These are phyloP conservation scores for Sporothrix luriei DNA, from an alignment of 2,329 filamentous ascomycete genomes.

Conservation along the genomic window DNA sequence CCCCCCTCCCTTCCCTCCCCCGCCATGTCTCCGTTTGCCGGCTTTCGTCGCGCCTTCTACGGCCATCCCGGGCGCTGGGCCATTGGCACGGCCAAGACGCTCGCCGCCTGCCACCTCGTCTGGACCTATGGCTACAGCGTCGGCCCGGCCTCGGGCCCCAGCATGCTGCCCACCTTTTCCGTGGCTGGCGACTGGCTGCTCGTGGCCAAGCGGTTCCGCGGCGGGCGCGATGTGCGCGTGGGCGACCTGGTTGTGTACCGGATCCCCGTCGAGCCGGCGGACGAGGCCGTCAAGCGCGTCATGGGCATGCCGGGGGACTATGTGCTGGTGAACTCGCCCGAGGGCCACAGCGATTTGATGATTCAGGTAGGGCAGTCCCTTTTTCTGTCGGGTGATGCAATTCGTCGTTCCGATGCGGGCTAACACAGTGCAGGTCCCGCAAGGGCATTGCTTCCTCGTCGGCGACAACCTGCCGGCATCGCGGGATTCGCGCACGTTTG, in stretches of 20 bases:
- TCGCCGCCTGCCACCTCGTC: constrained; percentile 55
- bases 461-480: constrained; percentile 87
- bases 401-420: neutral
- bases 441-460: constrained; percentile 87
- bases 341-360: constrained; percentile 54
- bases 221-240: constrained; percentile 67
- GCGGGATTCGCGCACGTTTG: constrained; percentile 82
- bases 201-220: constrained; percentile 66
- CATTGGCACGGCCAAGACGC: constrained; percentile 51
- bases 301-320: constrained; percentile 76
- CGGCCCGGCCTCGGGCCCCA: constrained; percentile 67
- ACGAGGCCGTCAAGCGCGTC: constrained; percentile 75
- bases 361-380: constrained; percentile 61
- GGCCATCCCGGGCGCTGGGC: constrained; percentile 49
- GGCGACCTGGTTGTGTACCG: constrained; percentile 82
- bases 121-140: constrained; percentile 64
- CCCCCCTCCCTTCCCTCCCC: too few relatives aligned
- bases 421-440: constrained; percentile 66
- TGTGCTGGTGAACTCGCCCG: constrained; percentile 67
- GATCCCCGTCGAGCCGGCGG: constrained; percentile 67
- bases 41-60: constrained; percentile 40
- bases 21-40: constrained; percentile 35
- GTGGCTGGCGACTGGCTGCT: constrained; percentile 68
- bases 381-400: constrained; percentile 1
- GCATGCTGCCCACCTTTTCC: constrained; percentile 85